Evolutionary conservation across 352 stramenopile species (phyloP).

Genomic region (Phytopythium chamaehyphon): DNA sequence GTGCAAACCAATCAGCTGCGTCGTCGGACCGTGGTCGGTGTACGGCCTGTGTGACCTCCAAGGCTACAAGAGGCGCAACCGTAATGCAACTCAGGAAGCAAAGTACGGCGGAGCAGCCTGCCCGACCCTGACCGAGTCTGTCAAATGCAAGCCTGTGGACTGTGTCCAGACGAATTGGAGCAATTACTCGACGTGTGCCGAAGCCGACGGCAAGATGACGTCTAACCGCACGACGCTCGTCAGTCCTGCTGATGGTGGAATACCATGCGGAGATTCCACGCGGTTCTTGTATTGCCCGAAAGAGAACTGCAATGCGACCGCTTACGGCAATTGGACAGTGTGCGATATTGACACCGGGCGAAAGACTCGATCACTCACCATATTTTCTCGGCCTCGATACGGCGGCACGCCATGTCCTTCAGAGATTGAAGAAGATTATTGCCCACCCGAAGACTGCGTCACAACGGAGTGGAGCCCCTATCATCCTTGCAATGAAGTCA

Average conservation of each 20-base stretch:
- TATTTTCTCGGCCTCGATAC: conserved; percentile 26
- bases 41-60: conserved; percentile 31
- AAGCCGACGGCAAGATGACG: conserved; percentile 27
- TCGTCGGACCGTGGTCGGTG: conserved; percentile 27
- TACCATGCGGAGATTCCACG: conserved; percentile 24
- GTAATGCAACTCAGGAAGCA: conserved; percentile 12
- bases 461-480: conserved; percentile 33
- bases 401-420: conserved; percentile 21
- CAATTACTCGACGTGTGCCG: conserved; percentile 26
- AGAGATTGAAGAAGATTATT: conserved; percentile 28
- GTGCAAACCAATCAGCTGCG: conserved; percentile 38
- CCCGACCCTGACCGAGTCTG: conserved; percentile 22
- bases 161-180: conserved; percentile 48
- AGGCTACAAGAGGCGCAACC: conserved; percentile 29
- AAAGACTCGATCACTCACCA: conserved; percentile 25
- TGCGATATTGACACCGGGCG: conserved; percentile 33
- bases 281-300: conserved; percentile 39
- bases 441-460: conserved; percentile 30
- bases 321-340: conserved; percentile 25
- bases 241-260: conserved; percentile 27
- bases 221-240: conserved; percentile 34
- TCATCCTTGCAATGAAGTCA: conserved; percentile 32
- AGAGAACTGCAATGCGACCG: conserved; percentile 36
- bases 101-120: conserved; percentile 36
- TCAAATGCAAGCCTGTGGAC: conserved; percentile 51